Percentiles rank a stretch among this genome's conserved stretches.
These are phyloP conservation scores for Vaccinium vitisidaea DNA, from an alignment of 148 eudicot species.

Conservation along the genomic window DNA sequence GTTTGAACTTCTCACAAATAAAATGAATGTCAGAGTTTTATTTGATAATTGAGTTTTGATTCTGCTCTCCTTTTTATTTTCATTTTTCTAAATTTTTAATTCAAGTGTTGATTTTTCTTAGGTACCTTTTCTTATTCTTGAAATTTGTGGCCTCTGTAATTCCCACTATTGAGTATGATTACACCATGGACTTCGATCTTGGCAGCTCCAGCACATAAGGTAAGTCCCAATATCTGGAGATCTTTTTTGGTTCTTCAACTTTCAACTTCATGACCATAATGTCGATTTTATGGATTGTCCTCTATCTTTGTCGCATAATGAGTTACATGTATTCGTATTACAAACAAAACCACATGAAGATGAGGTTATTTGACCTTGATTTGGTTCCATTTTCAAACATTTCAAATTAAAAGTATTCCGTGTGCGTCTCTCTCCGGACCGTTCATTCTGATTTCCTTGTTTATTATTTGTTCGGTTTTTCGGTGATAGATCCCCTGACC, in stretches of 20 bases:
- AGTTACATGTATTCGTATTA: background rate
- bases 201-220: conserved; percentile 80
- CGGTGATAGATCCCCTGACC: background rate
- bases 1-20: background rate
- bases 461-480: background rate
- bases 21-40: background rate
- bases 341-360: background rate
- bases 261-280: background rate
- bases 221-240: background rate
- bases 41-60: background rate
- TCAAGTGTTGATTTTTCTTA: conserved; percentile 29
- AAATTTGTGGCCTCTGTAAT: conserved; percentile 95
- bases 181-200: conserved; percentile 96
- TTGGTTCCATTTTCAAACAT: background rate
- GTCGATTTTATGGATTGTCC: background rate
- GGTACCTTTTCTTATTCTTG: conserved; percentile 96
- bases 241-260: background rate
- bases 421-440: background rate
- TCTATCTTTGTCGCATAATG: background rate
- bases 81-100: background rate
- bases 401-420: background rate
- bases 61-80: background rate
- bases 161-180: conserved; percentile 97
- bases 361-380: background rate
- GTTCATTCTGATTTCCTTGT: background rate